phyloP scores from a whole-genome alignment of 352 stramenopile genomes.

The Phytophthora uliginosa region DNA sequence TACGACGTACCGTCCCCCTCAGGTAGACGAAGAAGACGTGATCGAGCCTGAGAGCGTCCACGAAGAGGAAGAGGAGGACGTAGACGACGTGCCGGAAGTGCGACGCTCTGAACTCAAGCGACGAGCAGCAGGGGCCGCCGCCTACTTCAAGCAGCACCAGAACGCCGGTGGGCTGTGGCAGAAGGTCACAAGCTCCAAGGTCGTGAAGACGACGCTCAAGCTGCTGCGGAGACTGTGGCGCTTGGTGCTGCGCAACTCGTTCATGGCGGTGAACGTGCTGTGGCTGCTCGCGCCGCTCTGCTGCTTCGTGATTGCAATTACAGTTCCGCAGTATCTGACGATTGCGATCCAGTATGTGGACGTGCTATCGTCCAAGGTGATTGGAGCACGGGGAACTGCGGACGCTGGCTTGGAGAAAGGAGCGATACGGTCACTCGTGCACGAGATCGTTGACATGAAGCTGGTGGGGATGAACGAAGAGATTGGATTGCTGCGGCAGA shows the following conservation, averaged over 20 bases:
- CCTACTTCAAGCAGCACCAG: conserved; percentile 32
- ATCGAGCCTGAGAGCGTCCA: conserved; percentile 35
- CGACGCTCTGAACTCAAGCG: conserved; percentile 44
- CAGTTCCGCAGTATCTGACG: conserved; percentile 77
- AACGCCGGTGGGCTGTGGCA: conserved; percentile 12
- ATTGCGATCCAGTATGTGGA: conserved; percentile 78
- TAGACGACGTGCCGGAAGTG: conserved; percentile 34
- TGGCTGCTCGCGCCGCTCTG: conserved; percentile 78
- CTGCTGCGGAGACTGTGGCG: conserved; percentile 54
- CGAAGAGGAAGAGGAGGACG: conserved; percentile 39
- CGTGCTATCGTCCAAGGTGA: conserved; percentile 57
- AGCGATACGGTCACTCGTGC: conserved; percentile 68
- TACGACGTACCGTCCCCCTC: conserved; percentile 30
- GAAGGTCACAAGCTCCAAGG: conserved; percentile 22
- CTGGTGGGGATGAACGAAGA: conserved; percentile 67
- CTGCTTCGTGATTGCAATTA: conserved; percentile 78
- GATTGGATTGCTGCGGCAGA: conserved; percentile 58
- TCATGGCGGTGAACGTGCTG: conserved; percentile 80
- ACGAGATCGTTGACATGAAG: conserved; percentile 80
- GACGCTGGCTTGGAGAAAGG: conserved; percentile 55
- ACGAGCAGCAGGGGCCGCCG: conserved; percentile 43
- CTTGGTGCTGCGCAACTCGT: conserved; percentile 69
- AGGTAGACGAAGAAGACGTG: conserved; percentile 34
- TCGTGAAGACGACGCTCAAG: conserved; percentile 38
- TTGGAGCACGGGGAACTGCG: conserved; percentile 22